A percentile compares a stretch with the other conserved stretches of the same genome.
Evolutionary conservation across 169 alveolate species (phyloP).

Genomic region (Cardiosporidium cionae): DNA sequence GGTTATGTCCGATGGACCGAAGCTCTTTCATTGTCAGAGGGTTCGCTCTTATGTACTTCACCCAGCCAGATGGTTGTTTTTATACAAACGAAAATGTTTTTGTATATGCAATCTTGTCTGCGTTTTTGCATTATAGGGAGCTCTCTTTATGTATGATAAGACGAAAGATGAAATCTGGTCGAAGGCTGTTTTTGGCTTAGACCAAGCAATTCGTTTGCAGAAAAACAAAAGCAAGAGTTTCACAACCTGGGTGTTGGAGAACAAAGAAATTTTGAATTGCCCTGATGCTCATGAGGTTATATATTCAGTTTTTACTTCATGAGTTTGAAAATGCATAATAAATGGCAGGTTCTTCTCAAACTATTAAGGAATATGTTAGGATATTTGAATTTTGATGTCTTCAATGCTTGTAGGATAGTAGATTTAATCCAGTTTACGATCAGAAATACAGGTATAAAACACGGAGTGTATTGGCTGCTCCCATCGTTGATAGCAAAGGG

Average conservation of each 20-base stretch:
- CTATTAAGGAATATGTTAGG: not conserved
- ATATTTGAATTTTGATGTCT: not conserved
- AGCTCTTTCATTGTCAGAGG: constrained; percentile 17
- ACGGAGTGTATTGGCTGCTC: constrained; percentile 16
- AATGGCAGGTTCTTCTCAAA: not conserved
- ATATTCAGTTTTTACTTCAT: not conserved
- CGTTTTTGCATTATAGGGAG: not conserved
- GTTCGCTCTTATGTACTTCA: not conserved
- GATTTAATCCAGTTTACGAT: constrained; percentile 19
- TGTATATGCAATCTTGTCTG: not conserved
- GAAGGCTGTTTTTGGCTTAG: constrained; percentile 7
- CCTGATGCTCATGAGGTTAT: not conserved
- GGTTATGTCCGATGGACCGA: constrained; percentile 18
- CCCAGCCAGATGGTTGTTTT: not conserved
- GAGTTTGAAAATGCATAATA: not conserved
- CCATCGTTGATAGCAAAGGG: not conserved
- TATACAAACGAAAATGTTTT: not conserved
- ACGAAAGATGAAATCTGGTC: constrained; percentile 11
- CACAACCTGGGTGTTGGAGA: not conserved
- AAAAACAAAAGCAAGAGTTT: not conserved
- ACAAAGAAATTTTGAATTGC: not conserved
- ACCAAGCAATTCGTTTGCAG: constrained; percentile 2
- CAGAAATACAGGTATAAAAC: not conserved
- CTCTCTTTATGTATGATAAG: constrained; percentile 8
- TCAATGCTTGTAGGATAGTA: constrained; percentile 1